Evolutionary conservation across 116 monocot species (phyloP).

Genomic region (Papilionanthe hybrid): DNA sequence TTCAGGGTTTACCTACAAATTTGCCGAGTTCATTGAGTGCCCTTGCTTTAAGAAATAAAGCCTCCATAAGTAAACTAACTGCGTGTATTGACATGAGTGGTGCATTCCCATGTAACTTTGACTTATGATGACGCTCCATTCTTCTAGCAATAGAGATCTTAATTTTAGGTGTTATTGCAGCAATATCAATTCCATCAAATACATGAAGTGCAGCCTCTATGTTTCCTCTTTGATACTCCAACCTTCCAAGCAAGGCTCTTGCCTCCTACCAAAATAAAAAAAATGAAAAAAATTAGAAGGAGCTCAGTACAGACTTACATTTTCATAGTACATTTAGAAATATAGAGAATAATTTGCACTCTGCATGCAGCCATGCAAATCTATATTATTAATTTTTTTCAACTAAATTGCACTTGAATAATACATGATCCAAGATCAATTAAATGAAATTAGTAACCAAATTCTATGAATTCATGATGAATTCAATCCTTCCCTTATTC

Average conservation of each 20-base stretch:
- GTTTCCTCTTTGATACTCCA: slow-evolving; percentile 93
- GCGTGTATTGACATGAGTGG: slow-evolving; percentile 75
- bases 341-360: neutral
- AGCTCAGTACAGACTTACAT: neutral
- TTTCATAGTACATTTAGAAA: neutral
- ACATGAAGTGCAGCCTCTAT: slow-evolving; percentile 82
- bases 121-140: slow-evolving; percentile 33
- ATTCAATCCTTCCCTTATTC: no score
- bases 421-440: neutral
- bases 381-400: neutral
- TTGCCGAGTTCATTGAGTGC: slow-evolving; percentile 78
- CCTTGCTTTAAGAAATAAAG: slow-evolving; percentile 82
- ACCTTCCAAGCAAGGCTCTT: slow-evolving; percentile 83
- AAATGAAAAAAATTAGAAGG: slow-evolving; percentile 1
- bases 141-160: slow-evolving; percentile 54
- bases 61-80: slow-evolving; percentile 76
- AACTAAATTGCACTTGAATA: neutral
- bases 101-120: slow-evolving; percentile 25
- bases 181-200: slow-evolving; percentile 89
- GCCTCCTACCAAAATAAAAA: slow-evolving; percentile 62
- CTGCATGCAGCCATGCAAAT: neutral
- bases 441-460: neutral
- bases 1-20: slow-evolving; percentile 56
- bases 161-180: slow-evolving; percentile 68
- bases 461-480: neutral